These are phyloP conservation scores for Samsoniella hepiali DNA, from an alignment of 2,329 filamentous ascomycete genomes.

Conservation along the genomic window DNA sequence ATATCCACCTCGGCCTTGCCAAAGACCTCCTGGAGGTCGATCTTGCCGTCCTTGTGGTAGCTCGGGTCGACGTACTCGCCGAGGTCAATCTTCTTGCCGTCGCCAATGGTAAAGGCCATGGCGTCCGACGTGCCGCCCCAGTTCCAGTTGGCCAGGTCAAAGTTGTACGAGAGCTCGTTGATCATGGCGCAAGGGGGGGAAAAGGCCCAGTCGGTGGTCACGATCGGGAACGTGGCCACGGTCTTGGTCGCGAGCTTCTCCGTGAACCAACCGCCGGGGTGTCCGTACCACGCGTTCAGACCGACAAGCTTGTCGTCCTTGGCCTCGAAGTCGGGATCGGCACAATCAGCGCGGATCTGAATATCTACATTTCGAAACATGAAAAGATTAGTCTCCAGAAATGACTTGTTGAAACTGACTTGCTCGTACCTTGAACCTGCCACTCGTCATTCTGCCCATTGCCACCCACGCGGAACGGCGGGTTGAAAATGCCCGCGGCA, in stretches of 20 bases:
- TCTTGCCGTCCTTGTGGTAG: not conserved
- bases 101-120: not conserved
- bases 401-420: not conserved
- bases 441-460: not conserved
- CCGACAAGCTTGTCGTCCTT: not conserved
- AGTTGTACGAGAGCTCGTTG: not conserved
- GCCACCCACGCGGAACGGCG: no score
- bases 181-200: not conserved
- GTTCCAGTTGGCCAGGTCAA: not conserved
- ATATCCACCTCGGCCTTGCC: not conserved
- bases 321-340: not conserved
- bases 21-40: not conserved
- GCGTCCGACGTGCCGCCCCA: not conserved
- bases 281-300: not conserved
- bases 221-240: not conserved
- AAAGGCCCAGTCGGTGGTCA: not conserved
- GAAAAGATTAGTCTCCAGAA: not conserved
- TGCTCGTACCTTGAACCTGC: not conserved
- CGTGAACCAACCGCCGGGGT: not conserved
- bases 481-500: not conserved
- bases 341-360: not conserved
- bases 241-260: not conserved
- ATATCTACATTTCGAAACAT: not conserved
- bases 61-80: not conserved
- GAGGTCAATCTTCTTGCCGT: not conserved